These are phyloP conservation scores for Botrytis medusae DNA, from an alignment of 2,329 filamentous ascomycete species.

Conservation along the genomic window DNA sequence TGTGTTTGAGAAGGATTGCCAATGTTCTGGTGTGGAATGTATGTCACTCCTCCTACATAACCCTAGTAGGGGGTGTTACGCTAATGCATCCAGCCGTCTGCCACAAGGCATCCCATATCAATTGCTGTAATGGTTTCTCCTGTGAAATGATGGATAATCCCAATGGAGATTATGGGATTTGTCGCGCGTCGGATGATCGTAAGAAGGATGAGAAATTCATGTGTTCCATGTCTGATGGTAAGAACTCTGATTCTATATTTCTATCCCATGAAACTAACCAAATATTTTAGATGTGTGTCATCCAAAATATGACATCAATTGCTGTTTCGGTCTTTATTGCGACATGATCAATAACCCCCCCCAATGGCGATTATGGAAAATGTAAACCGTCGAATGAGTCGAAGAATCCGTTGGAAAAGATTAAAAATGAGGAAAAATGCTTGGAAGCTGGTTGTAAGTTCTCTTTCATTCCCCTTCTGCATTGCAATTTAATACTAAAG, in stretches of 20 bases:
- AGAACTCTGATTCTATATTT: background rate
- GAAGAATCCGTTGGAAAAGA: background rate
- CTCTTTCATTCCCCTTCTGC: background rate
- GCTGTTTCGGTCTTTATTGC: background rate
- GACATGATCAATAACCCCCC: background rate
- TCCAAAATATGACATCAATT: background rate
- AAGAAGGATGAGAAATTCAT: background rate
- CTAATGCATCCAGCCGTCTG: background rate
- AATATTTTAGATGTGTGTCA: background rate
- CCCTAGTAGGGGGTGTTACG: background rate
- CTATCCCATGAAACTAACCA: background rate
- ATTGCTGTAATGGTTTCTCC: background rate
- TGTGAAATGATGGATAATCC: constrained; percentile 3
- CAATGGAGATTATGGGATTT: constrained; percentile 2
- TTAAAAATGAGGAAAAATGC: background rate
- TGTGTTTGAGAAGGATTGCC: background rate
- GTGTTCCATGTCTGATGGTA: constrained; percentile 7
- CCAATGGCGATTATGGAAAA: background rate
- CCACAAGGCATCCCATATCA: background rate
- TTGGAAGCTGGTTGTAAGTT: background rate
- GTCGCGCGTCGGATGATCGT: background rate
- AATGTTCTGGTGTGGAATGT: constrained; percentile 4
- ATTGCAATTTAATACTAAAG: background rate
- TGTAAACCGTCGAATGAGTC: background rate
- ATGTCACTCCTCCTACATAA: background rate